A percentile compares a stretch with the other conserved stretches of the same genome.
Evolutionary conservation across 2,329 filamentous ascomycete genomes (phyloP).

Genomic region (Trichoderma aggressivum): DNA sequence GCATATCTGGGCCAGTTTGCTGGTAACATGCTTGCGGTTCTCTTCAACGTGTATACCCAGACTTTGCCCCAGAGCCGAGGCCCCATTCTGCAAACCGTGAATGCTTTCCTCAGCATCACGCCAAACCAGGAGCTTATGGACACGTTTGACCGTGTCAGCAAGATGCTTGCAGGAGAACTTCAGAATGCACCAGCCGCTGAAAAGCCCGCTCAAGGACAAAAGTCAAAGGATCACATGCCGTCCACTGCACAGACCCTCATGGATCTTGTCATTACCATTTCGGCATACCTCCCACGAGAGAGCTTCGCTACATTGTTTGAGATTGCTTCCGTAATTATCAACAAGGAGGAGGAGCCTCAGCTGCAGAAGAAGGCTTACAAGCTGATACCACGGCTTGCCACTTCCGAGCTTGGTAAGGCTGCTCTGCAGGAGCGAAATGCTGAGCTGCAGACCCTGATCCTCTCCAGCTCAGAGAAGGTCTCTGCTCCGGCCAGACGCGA

Average conservation of each 20-base stretch:
- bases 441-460: conserved; percentile 78
- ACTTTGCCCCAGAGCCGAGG: conserved; percentile 90
- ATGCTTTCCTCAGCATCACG: conserved; percentile 87
- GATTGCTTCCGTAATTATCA: conserved; percentile 79
- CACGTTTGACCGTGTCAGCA: conserved; percentile 83
- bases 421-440: conserved; percentile 71
- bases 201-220: conserved; percentile 61
- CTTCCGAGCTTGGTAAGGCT: conserved; percentile 71
- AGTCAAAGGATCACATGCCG: conserved; percentile 71
- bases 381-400: conserved; percentile 84
- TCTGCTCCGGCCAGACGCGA: conserved; percentile 84
- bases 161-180: conserved; percentile 74
- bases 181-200: conserved; percentile 47
- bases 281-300: conserved; percentile 82
- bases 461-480: conserved; percentile 78
- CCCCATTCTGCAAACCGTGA: conserved; percentile 89
- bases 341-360: conserved; percentile 79
- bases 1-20: conserved; percentile 75
- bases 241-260: conserved; percentile 93
- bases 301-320: conserved; percentile 83
- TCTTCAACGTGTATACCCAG: conserved; percentile 99
- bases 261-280: conserved; percentile 95
- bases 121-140: conserved; percentile 74
- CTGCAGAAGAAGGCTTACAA: conserved; percentile 99
- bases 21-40: conserved; percentile 84